Evolutionary conservation across 139 green algal genomes (phyloP).

Genomic region (Asterochloris erici): DNA sequence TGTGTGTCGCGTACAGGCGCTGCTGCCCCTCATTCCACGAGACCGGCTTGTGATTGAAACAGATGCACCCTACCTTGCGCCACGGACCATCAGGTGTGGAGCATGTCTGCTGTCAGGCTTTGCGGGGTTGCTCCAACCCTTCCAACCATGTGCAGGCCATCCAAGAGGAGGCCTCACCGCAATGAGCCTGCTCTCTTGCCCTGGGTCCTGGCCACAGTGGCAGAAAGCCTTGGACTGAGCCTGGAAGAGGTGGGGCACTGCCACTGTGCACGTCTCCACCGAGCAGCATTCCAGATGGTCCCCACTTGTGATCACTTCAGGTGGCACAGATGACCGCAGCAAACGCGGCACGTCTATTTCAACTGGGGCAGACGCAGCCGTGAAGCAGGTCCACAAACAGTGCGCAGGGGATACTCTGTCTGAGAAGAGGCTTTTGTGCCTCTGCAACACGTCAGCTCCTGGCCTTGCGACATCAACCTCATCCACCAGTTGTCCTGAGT

Average conservation of each 20-base stretch:
- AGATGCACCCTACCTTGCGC: slow-evolving; percentile 70
- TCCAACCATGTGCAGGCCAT: not conserved
- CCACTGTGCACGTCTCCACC: too few relatives aligned
- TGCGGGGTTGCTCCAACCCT: not conserved
- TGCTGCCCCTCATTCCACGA: slow-evolving; percentile 52
- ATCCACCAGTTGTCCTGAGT: too few relatives aligned
- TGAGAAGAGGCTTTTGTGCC: too few relatives aligned
- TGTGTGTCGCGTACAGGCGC: not conserved
- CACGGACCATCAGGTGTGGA: slow-evolving; percentile 43
- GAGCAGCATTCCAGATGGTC: too few relatives aligned
- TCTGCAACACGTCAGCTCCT: too few relatives aligned
- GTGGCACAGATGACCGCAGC: too few relatives aligned
- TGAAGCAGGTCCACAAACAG: too few relatives aligned
- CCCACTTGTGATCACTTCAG: too few relatives aligned
- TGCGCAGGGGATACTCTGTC: too few relatives aligned
- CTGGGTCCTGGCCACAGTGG: not conserved
- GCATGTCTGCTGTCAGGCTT: not conserved
- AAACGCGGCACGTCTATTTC: too few relatives aligned
- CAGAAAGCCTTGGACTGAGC: not conserved
- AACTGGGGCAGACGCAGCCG: too few relatives aligned
- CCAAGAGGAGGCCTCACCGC: not conserved
- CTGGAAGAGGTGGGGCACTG: not conserved
- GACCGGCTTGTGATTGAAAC: slow-evolving; percentile 76
- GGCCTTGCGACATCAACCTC: too few relatives aligned
- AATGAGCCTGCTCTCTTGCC: not conserved